Evolutionary conservation across 345 rosid genomes (phyloP).

Genomic region (Brassica rapa): DNA sequence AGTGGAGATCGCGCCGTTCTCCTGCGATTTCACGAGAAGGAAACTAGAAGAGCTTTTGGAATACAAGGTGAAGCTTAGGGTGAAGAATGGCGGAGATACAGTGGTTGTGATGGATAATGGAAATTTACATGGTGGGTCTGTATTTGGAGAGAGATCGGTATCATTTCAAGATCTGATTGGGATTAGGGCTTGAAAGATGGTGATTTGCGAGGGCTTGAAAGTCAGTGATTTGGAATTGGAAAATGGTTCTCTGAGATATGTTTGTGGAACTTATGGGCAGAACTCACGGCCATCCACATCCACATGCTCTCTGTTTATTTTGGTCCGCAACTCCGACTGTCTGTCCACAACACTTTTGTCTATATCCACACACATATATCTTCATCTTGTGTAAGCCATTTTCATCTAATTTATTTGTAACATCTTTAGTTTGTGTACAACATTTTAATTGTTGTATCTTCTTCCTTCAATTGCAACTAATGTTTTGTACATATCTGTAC

Average conservation of each 20-base stretch:
- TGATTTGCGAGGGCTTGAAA: neutral
- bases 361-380: neutral
- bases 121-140: no score
- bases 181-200: neutral
- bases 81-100: no score
- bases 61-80: no score
- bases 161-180: no score
- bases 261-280: neutral
- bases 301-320: neutral
- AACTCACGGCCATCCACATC: neutral
- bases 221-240: neutral
- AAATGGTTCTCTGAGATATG: no score
- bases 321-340: neutral
- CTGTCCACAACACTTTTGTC: neutral
- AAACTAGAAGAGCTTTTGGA: no score
- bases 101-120: no score
- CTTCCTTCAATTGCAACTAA: neutral
- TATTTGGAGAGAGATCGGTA: no score
- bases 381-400: neutral
- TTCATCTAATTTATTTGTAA: no score
- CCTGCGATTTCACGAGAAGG: no score
- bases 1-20: no score
- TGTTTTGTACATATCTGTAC: neutral
- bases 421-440: neutral
- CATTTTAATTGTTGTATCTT: neutral